Percentiles rank a stretch among this genome's conserved stretches.
These are phyloP conservation scores for Cordyceps cicadae DNA, from an alignment of 2,329 filamentous ascomycete species.

Conservation along the genomic window DNA sequence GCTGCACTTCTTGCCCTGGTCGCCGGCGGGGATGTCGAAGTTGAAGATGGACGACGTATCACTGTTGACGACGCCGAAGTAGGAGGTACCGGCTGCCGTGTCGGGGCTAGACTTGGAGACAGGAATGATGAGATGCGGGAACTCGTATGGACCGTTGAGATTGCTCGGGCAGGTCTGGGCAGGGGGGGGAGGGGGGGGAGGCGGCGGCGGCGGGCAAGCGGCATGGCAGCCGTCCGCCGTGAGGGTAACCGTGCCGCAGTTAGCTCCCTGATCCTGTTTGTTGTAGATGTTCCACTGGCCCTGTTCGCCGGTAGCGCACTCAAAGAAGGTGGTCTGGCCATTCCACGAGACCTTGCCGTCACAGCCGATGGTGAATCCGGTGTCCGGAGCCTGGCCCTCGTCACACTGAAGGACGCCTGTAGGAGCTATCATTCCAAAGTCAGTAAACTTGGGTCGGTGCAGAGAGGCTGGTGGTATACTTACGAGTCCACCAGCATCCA, in stretches of 20 bases:
- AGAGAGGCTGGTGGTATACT: conserved; percentile 17
- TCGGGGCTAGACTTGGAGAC: conserved; percentile 46
- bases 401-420: conserved; percentile 57
- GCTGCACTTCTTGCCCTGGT: conserved; percentile 51
- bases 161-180: conserved; percentile 33
- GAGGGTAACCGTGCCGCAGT: conserved; percentile 43
- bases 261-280: conserved; percentile 26
- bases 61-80: conserved; percentile 46
- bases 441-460: background rate
- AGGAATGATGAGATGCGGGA: conserved; percentile 55
- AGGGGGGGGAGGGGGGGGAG: conserved; percentile 12
- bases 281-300: conserved; percentile 50
- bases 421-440: conserved; percentile 29
- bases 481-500: conserved; percentile 57
- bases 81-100: conserved; percentile 43
- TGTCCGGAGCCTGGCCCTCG: conserved; percentile 36
- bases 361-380: conserved; percentile 48
- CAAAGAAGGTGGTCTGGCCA: conserved; percentile 46
- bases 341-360: conserved; percentile 45
- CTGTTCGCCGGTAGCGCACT: conserved; percentile 47
- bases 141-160: conserved; percentile 40
- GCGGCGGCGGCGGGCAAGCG: conserved; percentile 14
- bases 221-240: conserved; percentile 30
- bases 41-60: conserved; percentile 55
- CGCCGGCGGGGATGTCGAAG: conserved; percentile 52